Evolutionary conservation across 495 filamentous ascomycete species (phyloP).

Genomic region (Penicillium cinerascens): DNA sequence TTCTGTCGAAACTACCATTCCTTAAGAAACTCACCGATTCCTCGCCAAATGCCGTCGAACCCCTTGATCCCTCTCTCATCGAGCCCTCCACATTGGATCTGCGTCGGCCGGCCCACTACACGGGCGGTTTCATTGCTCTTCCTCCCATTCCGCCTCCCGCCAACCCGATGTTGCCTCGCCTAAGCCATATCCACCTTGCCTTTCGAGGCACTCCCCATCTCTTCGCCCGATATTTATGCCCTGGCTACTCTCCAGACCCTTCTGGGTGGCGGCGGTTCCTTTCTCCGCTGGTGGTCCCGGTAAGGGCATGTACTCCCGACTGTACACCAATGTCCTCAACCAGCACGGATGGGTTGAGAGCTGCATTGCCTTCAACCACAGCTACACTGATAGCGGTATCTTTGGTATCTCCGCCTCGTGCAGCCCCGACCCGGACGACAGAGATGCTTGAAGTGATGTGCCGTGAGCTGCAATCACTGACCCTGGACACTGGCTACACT

Average conservation of each 20-base stretch:
- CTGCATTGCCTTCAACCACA: slow-evolving; percentile 94
- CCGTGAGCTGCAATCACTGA: slow-evolving; percentile 75
- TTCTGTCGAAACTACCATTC: slow-evolving; percentile 87
- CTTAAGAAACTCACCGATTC: slow-evolving; percentile 84
- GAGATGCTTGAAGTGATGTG: slow-evolving; percentile 93
- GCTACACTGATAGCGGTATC: slow-evolving; percentile 90
- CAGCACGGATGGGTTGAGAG: slow-evolving; percentile 95
- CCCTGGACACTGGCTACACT: slow-evolving; percentile 64
- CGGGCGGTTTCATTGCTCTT: slow-evolving; percentile 85
- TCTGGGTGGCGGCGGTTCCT: slow-evolving; percentile 89
- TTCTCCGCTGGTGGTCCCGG: slow-evolving; percentile 96
- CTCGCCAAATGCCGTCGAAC: slow-evolving; percentile 52
- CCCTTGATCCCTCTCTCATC: slow-evolving; percentile 36
- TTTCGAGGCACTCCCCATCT: slow-evolving; percentile 94
- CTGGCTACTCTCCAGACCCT: slow-evolving; percentile 95
- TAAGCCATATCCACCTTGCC: slow-evolving; percentile 89
- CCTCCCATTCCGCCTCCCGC: slow-evolving; percentile 72
- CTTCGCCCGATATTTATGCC: slow-evolving; percentile 88
- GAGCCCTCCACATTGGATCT: slow-evolving; percentile 54
- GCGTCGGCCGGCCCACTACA: slow-evolving; percentile 73
- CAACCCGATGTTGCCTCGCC: slow-evolving; percentile 72
- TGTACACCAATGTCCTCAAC: slow-evolving; percentile 97
- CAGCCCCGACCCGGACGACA: slow-evolving; percentile 63
- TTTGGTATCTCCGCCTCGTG: slow-evolving; percentile 92
- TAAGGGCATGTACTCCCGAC: slow-evolving; percentile 98